Conservation (phyloP, 2,329 filamentous ascomycete species). For the Aspergillus amoenus region DNA sequence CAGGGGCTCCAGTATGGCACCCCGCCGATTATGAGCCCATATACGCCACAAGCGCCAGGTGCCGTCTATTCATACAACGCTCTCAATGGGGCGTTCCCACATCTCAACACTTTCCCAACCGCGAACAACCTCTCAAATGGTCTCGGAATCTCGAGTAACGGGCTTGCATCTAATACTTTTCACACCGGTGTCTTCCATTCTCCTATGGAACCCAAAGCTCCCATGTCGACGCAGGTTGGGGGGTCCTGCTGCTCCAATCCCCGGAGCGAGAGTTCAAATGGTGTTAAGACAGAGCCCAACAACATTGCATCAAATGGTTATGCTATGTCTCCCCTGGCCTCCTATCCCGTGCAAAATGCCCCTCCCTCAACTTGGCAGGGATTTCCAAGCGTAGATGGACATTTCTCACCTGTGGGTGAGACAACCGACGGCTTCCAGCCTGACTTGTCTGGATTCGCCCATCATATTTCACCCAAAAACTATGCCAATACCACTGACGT, state of each 20-base stretch:
- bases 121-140: not conserved
- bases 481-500: constrained; percentile 17
- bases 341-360: not conserved
- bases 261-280: not conserved
- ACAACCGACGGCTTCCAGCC: not conserved
- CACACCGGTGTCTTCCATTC: constrained; percentile 25
- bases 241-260: constrained; percentile 33
- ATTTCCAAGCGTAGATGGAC: not conserved
- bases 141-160: not conserved
- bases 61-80: not conserved
- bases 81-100: not conserved
- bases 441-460: not conserved
- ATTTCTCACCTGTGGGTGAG: not conserved
- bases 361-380: constrained; percentile 3
- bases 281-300: not conserved
- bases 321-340: constrained; percentile 2
- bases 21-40: constrained; percentile 7
- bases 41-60: constrained; percentile 7
- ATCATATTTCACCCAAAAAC: not conserved
- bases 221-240: constrained; percentile 4
- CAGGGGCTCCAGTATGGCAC: constrained; percentile 22
- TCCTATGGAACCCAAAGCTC: not conserved
- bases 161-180: constrained; percentile 20
- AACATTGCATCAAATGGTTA: not conserved
- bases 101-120: not conserved